Evolutionary conservation across 805 yeast species (phyloP).

Genomic region (Saturnispora sanitii): DNA sequence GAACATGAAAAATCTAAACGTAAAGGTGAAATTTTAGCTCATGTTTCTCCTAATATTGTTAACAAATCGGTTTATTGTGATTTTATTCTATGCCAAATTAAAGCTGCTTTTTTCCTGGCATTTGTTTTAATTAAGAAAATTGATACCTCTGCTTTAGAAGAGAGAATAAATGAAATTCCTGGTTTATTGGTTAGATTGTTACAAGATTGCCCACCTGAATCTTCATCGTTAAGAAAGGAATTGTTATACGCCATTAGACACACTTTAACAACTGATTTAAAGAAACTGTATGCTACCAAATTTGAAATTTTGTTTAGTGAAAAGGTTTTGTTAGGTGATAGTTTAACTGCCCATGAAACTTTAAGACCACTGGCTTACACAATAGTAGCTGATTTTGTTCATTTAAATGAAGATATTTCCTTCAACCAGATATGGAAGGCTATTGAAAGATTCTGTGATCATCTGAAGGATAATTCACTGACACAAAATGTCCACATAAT

Average conservation of each 20-base stretch:
- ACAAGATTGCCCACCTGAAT: constrained; percentile 93
- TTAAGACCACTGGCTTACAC: constrained; percentile 89
- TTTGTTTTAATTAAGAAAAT: constrained; percentile 82
- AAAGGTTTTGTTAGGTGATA: constrained; percentile 80
- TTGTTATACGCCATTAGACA: constrained; percentile 89
- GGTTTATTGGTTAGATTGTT: constrained; percentile 75
- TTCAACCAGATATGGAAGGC: constrained; percentile 82
- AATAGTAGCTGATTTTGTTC: constrained; percentile 91
- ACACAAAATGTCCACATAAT: constrained; percentile 89
- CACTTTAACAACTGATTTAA: constrained; percentile 82
- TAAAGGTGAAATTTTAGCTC: constrained; percentile 50
- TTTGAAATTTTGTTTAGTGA: constrained; percentile 81
- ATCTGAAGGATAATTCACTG: constrained; percentile 69
- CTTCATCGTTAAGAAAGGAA: constrained; percentile 87
- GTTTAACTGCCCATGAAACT: constrained; percentile 83
- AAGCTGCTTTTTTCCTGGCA: constrained; percentile 91
- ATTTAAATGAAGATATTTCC: constrained; percentile 75
- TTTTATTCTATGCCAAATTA: constrained; percentile 85
- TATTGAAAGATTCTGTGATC: constrained; percentile 69
- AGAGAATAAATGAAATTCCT: constrained; percentile 62
- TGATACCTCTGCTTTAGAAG: constrained; percentile 52
- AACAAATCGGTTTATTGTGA: constrained; percentile 79
- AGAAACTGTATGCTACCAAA: constrained; percentile 74
- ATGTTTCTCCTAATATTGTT: constrained; percentile 64
- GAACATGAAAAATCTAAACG: constrained; percentile 51